Percentiles rank a stretch among this genome's conserved stretches.
These are phyloP conservation scores for Tanacetum coccineum DNA, from an alignment of 129 eudicot species.

Conservation along the genomic window DNA sequence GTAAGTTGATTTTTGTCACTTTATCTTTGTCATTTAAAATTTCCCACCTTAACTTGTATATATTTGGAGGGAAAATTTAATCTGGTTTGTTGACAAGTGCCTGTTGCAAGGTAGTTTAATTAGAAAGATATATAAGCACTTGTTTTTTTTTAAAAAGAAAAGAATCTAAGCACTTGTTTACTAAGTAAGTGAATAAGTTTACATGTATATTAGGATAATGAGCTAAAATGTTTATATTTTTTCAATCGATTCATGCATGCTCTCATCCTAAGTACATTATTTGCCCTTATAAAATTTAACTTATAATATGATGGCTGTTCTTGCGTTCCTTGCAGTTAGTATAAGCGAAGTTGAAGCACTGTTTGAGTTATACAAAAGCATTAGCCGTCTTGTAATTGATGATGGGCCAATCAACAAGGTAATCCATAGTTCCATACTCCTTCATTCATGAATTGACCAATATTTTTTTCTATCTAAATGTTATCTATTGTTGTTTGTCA, in stretches of 20 bases:
- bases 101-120: neutral
- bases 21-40: neutral
- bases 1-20: slow-evolving; percentile 40
- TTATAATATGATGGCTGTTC: too few relatives aligned
- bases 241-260: neutral
- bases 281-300: too few relatives aligned
- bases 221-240: neutral
- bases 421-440: neutral
- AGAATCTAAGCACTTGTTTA: too few relatives aligned
- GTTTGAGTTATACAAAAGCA: slow-evolving; percentile 35
- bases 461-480: neutral
- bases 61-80: neutral
- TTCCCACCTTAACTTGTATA: neutral
- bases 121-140: too few relatives aligned
- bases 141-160: too few relatives aligned
- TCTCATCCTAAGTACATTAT: neutral
- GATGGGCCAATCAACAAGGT: slow-evolving; percentile 40
- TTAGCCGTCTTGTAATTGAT: slow-evolving; percentile 34
- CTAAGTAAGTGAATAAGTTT: too few relatives aligned
- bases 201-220: too few relatives aligned
- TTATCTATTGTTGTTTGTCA: slow-evolving; percentile 5
- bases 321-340: slow-evolving; percentile 23
- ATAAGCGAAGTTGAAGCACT: slow-evolving; percentile 42
- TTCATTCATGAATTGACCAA: neutral
- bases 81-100: neutral